These are phyloP conservation scores for Takakia lepidozioides DNA, from an alignment of 225 moss, liverwort and hornwort genomes.

Conservation along the genomic window DNA sequence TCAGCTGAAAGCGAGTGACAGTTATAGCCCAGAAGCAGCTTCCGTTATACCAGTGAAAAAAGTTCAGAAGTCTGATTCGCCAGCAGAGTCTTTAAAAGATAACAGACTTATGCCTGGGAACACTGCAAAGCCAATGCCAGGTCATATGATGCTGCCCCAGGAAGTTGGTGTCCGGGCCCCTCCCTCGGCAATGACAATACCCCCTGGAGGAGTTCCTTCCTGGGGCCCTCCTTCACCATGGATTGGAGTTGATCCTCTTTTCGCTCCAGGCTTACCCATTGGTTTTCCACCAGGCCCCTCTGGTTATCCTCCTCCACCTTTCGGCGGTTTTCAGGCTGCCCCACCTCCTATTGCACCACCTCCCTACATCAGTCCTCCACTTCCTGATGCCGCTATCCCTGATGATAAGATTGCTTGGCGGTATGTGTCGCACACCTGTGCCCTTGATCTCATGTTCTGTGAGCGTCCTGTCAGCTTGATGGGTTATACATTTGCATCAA, in stretches of 20 bases:
- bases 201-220: constrained; percentile 10
- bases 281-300: constrained; percentile 21
- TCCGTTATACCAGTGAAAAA: constrained; percentile 29
- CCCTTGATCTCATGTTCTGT: not conserved
- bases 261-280: constrained; percentile 20
- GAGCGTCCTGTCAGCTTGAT: not conserved
- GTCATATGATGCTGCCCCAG: constrained; percentile 15
- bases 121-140: constrained; percentile 18
- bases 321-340: not conserved
- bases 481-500: too few species aligned
- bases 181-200: constrained; percentile 13
- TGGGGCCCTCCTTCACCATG: constrained; percentile 41
- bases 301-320: constrained; percentile 32
- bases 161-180: constrained; percentile 15
- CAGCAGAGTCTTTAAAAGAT: too few species aligned
- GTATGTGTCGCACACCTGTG: constrained; percentile 16
- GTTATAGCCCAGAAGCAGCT: constrained; percentile 26
- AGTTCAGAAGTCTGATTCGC: not conserved
- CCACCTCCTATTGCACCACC: constrained; percentile 19
- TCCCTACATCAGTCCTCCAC: constrained; percentile 15
- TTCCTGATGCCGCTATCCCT: constrained; percentile 29
- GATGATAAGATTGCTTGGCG: constrained; percentile 45
- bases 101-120: not conserved
- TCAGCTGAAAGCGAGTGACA: constrained; percentile 11
- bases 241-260: constrained; percentile 22